These are phyloP conservation scores for Setomelanomma holmii DNA, from an alignment of 2,329 filamentous ascomycete genomes.

Conservation along the genomic window DNA sequence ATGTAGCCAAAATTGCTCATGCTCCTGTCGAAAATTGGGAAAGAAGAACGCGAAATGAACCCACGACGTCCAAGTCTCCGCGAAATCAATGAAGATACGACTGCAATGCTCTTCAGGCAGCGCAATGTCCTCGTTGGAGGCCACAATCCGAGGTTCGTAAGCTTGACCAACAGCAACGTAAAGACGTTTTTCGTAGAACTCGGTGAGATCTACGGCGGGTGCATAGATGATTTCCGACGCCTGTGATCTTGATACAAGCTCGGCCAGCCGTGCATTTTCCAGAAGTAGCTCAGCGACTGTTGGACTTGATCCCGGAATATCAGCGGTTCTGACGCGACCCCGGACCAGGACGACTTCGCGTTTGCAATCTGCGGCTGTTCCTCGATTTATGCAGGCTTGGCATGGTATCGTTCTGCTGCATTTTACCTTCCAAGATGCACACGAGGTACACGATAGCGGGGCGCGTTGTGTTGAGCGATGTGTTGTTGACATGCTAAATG, in stretches of 20 bases:
- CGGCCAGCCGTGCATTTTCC: conserved; percentile 16
- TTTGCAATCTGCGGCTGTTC: conserved; percentile 12
- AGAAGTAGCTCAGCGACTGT: conserved; percentile 12
- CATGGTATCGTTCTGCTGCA: conserved; percentile 18
- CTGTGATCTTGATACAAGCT: conserved; percentile 6
- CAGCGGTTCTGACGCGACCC: conserved; percentile 15
- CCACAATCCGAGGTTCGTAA: conserved; percentile 9
- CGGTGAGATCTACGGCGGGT: conserved; percentile 12
- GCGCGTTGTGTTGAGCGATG: conserved; percentile 14
- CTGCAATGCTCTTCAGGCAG: conserved; percentile 12
- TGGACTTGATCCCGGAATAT: conserved; percentile 8
- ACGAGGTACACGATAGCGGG: conserved; percentile 17
- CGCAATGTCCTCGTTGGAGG: conserved; percentile 3
- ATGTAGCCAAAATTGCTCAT: conserved; percentile 10
- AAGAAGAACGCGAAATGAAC: conserved; percentile 20
- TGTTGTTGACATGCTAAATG: neutral
- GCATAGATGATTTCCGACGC: neutral
- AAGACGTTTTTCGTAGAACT: conserved; percentile 19
- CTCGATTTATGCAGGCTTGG: conserved; percentile 13
- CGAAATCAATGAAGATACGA: conserved; percentile 8
- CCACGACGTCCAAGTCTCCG: conserved; percentile 17
- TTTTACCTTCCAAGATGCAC: conserved; percentile 15
- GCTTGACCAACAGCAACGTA: conserved; percentile 4
- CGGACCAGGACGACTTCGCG: conserved; percentile 17
- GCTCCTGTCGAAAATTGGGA: conserved; percentile 10